phyloP scores from a whole-genome alignment of 345 rosid species.

The Aquilaria yunnanensis region DNA sequence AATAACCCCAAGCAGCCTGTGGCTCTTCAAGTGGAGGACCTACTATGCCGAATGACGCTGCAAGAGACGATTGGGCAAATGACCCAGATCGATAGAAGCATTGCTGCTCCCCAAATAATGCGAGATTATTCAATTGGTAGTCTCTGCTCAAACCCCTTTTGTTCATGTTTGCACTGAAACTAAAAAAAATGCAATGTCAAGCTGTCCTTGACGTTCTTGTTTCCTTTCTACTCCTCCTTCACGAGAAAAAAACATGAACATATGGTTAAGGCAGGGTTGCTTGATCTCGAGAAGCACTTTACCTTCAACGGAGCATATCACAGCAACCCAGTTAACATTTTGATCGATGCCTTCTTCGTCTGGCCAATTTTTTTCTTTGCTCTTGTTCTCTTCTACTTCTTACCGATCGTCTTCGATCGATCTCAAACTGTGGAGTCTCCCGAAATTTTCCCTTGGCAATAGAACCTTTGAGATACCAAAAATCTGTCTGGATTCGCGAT shows the following conservation, averaged over 20 bases:
- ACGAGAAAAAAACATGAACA: background rate
- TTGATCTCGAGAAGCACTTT: slow-evolving; percentile 83
- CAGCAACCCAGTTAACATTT: slow-evolving; percentile 58
- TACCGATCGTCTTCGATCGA: slow-evolving; percentile 38
- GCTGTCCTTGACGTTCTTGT: background rate
- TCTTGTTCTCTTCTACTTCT: slow-evolving; percentile 53
- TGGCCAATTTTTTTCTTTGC: slow-evolving; percentile 86
- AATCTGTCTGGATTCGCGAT: no score
- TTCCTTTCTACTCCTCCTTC: background rate
- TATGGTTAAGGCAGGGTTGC: slow-evolving; percentile 38
- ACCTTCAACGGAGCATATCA: slow-evolving; percentile 96
- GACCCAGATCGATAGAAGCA: slow-evolving; percentile 46
- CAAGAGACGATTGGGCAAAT: slow-evolving; percentile 61
- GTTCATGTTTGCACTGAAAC: background rate
- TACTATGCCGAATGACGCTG: slow-evolving; percentile 39
- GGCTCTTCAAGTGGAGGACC: slow-evolving; percentile 33
- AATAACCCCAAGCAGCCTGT: slow-evolving; percentile 42
- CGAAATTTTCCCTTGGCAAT: no score
- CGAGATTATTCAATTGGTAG: slow-evolving; percentile 43
- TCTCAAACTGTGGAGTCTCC: slow-evolving; percentile 30
- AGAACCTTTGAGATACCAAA: no score
- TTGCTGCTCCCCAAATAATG: slow-evolving; percentile 34
- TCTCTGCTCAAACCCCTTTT: background rate
- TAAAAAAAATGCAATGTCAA: no score
- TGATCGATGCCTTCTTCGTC: slow-evolving; percentile 68